Evolutionary conservation across 495 filamentous ascomycete species (phyloP).

Genomic region (Aspergillus diversus): DNA sequence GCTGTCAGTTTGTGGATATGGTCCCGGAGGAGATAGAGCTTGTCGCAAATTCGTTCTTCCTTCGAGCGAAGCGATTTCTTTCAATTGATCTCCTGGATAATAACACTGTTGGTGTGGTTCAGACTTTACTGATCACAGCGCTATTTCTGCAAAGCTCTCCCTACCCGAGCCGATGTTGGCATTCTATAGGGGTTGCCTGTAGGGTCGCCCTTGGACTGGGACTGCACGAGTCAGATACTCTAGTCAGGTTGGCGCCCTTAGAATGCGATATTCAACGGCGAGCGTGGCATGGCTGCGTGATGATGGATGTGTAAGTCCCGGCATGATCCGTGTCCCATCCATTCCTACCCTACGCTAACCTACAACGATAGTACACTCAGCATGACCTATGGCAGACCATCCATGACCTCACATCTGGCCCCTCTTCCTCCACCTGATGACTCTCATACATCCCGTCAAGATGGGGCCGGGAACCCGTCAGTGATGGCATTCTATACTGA

Average conservation of each 20-base stretch:
- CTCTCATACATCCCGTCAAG: background rate
- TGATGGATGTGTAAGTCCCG: conserved; percentile 48
- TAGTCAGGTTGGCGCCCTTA: conserved; percentile 29
- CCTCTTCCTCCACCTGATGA: conserved; percentile 34
- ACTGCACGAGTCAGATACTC: conserved; percentile 41
- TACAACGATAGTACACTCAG: conserved; percentile 35
- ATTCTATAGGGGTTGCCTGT: conserved; percentile 50
- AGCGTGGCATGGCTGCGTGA: conserved; percentile 54
- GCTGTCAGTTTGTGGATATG: conserved; percentile 49
- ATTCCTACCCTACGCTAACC: background rate
- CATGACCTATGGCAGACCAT: conserved; percentile 53
- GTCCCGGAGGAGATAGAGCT: conserved; percentile 36
- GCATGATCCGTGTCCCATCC: background rate
- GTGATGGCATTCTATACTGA: conserved; percentile 43
- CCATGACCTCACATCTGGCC: conserved; percentile 45
- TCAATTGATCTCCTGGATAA: conserved; percentile 50
- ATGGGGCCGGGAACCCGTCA: conserved; percentile 2
- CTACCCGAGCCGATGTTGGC: conserved; percentile 52
- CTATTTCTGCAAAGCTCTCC: conserved; percentile 50
- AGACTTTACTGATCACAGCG: conserved; percentile 47
- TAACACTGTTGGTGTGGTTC: conserved; percentile 48
- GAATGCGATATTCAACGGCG: conserved; percentile 47
- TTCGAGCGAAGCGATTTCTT: conserved; percentile 47
- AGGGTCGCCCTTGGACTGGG: conserved; percentile 52
- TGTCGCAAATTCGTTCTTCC: conserved; percentile 47